Conservation (phyloP, 176 grass and related monocot genomes). For the Zea mays region Zm-B73-REFERENCE-NAM-5.0 NC_050103.1:117155501-117156000, state of each 20-base stretch:
- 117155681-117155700: slow-evolving; percentile 88
- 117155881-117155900: slow-evolving; percentile 90
- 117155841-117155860: slow-evolving; percentile 86
- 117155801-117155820: slow-evolving; percentile 74
- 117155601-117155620: slow-evolving; percentile 64
- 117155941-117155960: slow-evolving; percentile 56
- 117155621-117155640: slow-evolving; percentile 87
- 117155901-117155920: slow-evolving; percentile 59
- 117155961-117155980: slow-evolving; percentile 48
- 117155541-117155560: slow-evolving; percentile 74
- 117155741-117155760: slow-evolving; percentile 62
- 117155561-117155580: slow-evolving; percentile 45
- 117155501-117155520: slow-evolving; percentile 29
- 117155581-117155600: slow-evolving; percentile 68
- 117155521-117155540: slow-evolving; percentile 61
- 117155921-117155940: slow-evolving; percentile 86
- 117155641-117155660: slow-evolving; percentile 27
- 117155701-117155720: slow-evolving; percentile 75
- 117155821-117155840: slow-evolving; percentile 58
- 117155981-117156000: neutral
- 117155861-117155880: slow-evolving; percentile 67
- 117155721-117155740: slow-evolving; percentile 73
- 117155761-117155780: slow-evolving; percentile 85
- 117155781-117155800: slow-evolving; percentile 50
- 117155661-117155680: slow-evolving; percentile 31